Base-by-base conservation (phyloP, 202 grass and related monocot genomes). In the Musa balbisiana region DNA sequence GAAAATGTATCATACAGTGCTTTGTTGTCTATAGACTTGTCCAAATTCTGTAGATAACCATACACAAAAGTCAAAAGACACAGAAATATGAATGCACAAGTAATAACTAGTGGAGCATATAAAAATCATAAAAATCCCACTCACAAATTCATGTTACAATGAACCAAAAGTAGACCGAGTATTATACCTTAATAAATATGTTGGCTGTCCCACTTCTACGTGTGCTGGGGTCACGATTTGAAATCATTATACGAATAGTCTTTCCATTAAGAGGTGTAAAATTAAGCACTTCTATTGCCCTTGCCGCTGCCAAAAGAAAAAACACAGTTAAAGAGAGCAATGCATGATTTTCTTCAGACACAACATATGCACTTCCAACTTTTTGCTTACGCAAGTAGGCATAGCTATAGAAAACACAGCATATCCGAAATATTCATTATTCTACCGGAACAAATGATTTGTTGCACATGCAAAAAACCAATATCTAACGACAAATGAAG, bases 1-100 rank as follows among this genome's bases (percentile, higher is more conserved):
- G 84, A 88, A 81, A 98, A 98, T 1, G 88, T 86, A 75, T 98
- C 87, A 79, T 84, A 77, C 62, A 98, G 78, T 82, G 83, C 84
- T 91, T 87, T 84, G 78, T 98, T 89, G 77, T 88, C 87, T 81
- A 98, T 88, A 8, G 89, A 89, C 81, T 92, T 94, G 74, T 98
- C 91, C 77, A 98, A 84, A 87, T 94, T 93, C 95, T 98, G 85
- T n/a, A 10, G 76, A 21, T 69, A 64, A 23, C 43, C 9, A 78
- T 55, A 52, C 52, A 11, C 9, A 49, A 25, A 62, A 51, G 51
- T 52, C 68, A 73, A 76, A 62, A 58, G 51, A 55, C 64, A 71
- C 17, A 60, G 10, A 51, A 26, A 51, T 19, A 33, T n/a, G 13
- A 9, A 24, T 25, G 16, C 55, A 54, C 21, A 13, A 60, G 26